Conservation (phyloP, 306 rosid species). For the Lithocarpus polystachyus region DNA sequence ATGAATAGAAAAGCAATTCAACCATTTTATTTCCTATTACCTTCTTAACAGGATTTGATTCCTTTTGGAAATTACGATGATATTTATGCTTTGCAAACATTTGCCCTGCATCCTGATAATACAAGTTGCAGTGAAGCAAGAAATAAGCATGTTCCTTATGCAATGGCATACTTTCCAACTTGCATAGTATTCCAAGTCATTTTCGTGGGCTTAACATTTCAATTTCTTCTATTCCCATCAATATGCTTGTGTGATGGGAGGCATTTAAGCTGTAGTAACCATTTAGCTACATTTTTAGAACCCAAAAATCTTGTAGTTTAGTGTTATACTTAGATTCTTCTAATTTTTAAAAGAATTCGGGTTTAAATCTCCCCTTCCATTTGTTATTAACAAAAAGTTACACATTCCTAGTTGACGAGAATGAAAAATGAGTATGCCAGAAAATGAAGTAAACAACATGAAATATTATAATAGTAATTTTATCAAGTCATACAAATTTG, state of each 20-base stretch:
- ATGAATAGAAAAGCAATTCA: no score
- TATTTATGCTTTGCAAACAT: neutral
- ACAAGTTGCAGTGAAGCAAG: neutral
- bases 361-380: no score
- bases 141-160: neutral
- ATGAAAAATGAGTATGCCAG: no score
- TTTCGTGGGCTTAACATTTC: conserved; percentile 1
- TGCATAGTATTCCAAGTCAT: conserved; percentile 2
- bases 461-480: no score
- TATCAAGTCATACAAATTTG: no score
- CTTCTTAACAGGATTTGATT: neutral
- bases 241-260: neutral
- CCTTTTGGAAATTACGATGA: neutral
- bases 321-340: no score
- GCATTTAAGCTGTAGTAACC: neutral
- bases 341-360: no score
- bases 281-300: neutral
- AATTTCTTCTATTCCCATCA: neutral
- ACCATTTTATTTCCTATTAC: no score
- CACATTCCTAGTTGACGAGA: no score
- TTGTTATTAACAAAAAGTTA: no score
- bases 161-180: neutral
- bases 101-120: neutral
- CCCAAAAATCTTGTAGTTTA: no score
- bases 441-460: no score